phyloP scores from a whole-genome alignment of 345 rosid species.

The Brassica cretica region DNA sequence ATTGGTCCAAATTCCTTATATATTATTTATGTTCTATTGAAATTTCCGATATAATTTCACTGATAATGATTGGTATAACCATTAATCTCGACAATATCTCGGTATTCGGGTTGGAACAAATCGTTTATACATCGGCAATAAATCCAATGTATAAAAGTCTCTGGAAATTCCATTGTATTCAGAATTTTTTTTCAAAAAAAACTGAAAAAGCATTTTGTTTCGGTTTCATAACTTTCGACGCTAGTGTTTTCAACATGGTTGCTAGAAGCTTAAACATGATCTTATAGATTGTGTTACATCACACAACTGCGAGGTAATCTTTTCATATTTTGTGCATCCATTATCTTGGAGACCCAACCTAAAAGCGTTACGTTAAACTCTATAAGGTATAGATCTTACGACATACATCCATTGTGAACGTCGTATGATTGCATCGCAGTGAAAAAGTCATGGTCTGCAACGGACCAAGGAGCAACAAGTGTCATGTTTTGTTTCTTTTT shows the following conservation, averaged over 20 bases:
- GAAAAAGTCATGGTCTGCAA: not conserved
- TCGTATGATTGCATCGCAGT: not conserved
- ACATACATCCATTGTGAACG: not conserved
- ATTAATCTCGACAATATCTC: too few relatives aligned
- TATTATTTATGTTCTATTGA: too few relatives aligned
- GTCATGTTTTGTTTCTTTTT: not conserved
- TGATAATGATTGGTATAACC: too few relatives aligned
- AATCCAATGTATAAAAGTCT: too few relatives aligned
- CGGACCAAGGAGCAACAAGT: not conserved
- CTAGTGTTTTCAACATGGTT: not conserved
- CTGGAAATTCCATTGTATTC: too few relatives aligned
- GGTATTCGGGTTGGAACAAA: too few relatives aligned
- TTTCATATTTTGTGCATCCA: not conserved
- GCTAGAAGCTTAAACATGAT: not conserved
- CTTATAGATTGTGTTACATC: not conserved
- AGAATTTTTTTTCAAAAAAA: too few relatives aligned
- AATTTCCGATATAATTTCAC: too few relatives aligned
- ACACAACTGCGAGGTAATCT: not conserved
- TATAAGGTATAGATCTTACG: not conserved
- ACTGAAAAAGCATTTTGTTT: not conserved
- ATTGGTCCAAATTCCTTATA: too few relatives aligned
- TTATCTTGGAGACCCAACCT: not conserved
- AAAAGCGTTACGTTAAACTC: not conserved
- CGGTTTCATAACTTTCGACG: not conserved
- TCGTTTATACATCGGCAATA: too few relatives aligned